A percentile compares a stretch with the other conserved stretches of the same genome.
phyloP scores from a whole-genome alignment of 345 rosid species.

The Psidium friedrichsthalianum region DNA sequence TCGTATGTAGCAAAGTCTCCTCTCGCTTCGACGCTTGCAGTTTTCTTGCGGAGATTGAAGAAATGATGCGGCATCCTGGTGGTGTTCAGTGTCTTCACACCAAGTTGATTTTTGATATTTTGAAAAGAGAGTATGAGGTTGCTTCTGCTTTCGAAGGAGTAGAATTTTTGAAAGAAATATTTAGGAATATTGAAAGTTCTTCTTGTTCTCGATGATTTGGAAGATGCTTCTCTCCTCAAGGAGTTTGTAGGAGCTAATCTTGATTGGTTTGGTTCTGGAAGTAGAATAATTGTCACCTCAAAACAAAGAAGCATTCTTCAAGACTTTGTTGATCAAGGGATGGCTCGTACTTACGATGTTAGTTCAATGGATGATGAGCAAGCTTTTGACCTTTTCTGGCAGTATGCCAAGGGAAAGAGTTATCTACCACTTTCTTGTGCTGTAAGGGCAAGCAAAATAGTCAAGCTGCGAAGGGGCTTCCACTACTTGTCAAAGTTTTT shows the following conservation, averaged over 20 bases:
- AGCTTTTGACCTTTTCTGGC: not conserved
- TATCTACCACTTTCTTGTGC: fast-evolving
- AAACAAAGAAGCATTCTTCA: not conserved
- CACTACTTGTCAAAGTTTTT: not conserved
- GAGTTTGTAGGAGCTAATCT: not conserved
- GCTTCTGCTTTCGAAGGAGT: not conserved
- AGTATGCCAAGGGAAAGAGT: not conserved
- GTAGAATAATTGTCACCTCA: not conserved
- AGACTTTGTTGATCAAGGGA: not conserved
- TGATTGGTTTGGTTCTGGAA: not conserved
- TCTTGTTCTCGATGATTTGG: not conserved
- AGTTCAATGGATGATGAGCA: not conserved
- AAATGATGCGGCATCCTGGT: not conserved
- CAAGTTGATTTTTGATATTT: not conserved
- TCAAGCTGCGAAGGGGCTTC: not conserved
- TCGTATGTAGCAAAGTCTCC: not conserved
- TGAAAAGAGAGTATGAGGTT: not conserved
- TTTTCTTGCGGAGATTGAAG: not conserved
- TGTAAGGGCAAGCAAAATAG: not conserved
- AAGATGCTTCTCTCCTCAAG: not conserved
- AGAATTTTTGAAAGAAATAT: not conserved
- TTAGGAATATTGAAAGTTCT: not conserved
- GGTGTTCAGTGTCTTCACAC: not conserved
- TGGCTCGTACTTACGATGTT: not conserved
- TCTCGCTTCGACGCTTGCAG: not conserved